Evolutionary conservation across 768 basidiomycete species (phyloP).

Genomic region (Podaxis sp.): DNA sequence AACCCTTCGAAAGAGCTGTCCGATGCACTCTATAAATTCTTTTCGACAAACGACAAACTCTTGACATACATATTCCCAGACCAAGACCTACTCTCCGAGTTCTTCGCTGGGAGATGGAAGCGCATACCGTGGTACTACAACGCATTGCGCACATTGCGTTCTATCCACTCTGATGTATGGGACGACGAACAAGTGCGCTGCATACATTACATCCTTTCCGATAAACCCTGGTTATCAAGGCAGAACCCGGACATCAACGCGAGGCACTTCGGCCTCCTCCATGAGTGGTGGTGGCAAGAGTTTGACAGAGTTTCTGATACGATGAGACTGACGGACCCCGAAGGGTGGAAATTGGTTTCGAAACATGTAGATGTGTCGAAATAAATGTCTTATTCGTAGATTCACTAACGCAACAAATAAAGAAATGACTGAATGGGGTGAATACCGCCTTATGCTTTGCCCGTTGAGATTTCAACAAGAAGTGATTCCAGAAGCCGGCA

Average conservation of each 20-base stretch:
- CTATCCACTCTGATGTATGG: conserved; percentile 77
- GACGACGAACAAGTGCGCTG: conserved; percentile 82
- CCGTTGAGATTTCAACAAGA: neutral
- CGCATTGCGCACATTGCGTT: conserved; percentile 83
- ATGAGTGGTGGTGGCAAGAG: conserved; percentile 82
- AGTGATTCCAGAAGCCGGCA: neutral
- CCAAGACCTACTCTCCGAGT: conserved; percentile 85
- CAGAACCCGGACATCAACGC: conserved; percentile 35
- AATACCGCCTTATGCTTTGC: too few relatives aligned
- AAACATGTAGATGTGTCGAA: conserved; percentile 43
- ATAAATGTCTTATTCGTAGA: conserved; percentile 17
- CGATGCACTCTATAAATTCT: conserved; percentile 51
- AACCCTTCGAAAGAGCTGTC: conserved; percentile 65
- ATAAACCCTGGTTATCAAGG: conserved; percentile 82
- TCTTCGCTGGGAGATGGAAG: conserved; percentile 77
- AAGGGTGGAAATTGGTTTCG: conserved; percentile 51
- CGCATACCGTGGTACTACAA: conserved; percentile 89
- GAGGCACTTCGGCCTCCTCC: conserved; percentile 48
- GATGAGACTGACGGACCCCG: conserved; percentile 42
- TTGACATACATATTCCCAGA: conserved; percentile 71
- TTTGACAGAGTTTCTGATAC: conserved; percentile 48
- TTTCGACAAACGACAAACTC: conserved; percentile 45
- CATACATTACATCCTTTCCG: conserved; percentile 82
- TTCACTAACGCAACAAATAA: neutral
- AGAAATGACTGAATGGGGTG: too few relatives aligned